Evolutionary conservation across 106 monocot species (phyloP), one percentile per base, ranked within the genome.

Genomic region (Dactylorhiza incarnata): DNA sequence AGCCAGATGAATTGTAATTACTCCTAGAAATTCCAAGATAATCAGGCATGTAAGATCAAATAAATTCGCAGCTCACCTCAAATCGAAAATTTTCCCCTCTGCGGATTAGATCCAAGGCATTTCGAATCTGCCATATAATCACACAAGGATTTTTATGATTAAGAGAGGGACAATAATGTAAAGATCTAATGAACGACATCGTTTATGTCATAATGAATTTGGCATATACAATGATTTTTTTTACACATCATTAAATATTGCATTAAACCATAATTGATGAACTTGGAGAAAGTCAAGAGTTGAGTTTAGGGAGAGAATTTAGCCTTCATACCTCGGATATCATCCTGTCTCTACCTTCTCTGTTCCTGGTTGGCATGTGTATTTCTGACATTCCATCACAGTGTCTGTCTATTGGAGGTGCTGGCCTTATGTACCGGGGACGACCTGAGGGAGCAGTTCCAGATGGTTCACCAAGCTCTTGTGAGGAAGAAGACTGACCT

Each of bases 321-420:
- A 11, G 15, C 15, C 0, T 52, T 52, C 59, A 59, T 59, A 59
- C 59, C 59, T 59, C 59, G n/a, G n/a, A 59, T 19, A 59, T 59
- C 59, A 59, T 59, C n/a, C 59, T 59, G 14, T 59, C 17, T 80
- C 85, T 82, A 53, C 82, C 87, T 80, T 88, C 94, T 78, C 81
- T 78, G 56, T 73, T 84, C 66, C 94, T 69, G 45, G 78, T 48
- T 46, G 90, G 65, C n/a, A 87, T 52, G 16, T 90, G 84, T 51
- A 79, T 74, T 62, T 87, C 83, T 66, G 71, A 48, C 48, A 78
- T 62, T 54, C 77, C 74, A 62, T 86, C 86, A 74, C 68, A 72
- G 49, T 81, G 84, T 20, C 86, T 84, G 24, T 85, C 87, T 13
- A 78, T 72, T 48, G 78, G 22, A 73, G 63, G 52, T 55, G 80